Conservation (phyloP, 1,284 basidiomycete genomes). For the Xerocomus tenax region DNA sequence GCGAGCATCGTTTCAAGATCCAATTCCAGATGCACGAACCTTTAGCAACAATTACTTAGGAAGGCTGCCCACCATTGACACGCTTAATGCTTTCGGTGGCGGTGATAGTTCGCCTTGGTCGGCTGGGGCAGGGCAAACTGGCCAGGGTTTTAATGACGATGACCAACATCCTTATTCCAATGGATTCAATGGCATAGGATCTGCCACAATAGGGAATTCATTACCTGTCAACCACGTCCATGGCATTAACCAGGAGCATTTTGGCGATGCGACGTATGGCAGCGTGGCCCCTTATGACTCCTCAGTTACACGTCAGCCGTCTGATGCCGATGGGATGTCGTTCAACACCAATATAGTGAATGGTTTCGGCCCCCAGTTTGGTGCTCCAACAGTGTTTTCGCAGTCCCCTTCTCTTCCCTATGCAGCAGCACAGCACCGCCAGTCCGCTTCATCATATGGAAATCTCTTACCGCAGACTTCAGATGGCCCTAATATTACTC, state of each 20-base stretch:
- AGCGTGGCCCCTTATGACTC: constrained; percentile 22
- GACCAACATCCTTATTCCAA: constrained; percentile 23
- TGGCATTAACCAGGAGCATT: constrained; percentile 22
- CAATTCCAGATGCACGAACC: constrained; percentile 30
- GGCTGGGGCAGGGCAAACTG: constrained; percentile 20
- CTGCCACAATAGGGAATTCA: constrained; percentile 17
- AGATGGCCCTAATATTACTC: constrained; percentile 17
- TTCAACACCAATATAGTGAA: constrained; percentile 20
- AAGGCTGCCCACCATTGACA: constrained; percentile 36
- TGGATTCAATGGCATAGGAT: constrained; percentile 21
- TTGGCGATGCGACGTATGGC: constrained; percentile 22
- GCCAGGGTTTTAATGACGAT: constrained; percentile 20
- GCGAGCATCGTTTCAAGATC: constrained; percentile 32
- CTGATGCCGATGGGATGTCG: constrained; percentile 21
- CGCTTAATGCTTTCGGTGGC: constrained; percentile 35
- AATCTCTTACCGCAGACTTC: constrained; percentile 19
- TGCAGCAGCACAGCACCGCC: constrained; percentile 20
- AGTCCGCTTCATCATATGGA: constrained; percentile 19
- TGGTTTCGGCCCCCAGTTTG: constrained; percentile 20
- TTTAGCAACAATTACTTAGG: constrained; percentile 32
- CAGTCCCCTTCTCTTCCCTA: constrained; percentile 28
- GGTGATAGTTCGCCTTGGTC: constrained; percentile 36
- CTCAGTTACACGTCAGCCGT: constrained; percentile 17
- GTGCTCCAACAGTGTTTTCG: constrained; percentile 16
- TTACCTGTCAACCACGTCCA: constrained; percentile 22